These are phyloP conservation scores for Xylariales sp. DNA, from an alignment of 2,329 filamentous ascomycete species.

Conservation along the genomic window DNA sequence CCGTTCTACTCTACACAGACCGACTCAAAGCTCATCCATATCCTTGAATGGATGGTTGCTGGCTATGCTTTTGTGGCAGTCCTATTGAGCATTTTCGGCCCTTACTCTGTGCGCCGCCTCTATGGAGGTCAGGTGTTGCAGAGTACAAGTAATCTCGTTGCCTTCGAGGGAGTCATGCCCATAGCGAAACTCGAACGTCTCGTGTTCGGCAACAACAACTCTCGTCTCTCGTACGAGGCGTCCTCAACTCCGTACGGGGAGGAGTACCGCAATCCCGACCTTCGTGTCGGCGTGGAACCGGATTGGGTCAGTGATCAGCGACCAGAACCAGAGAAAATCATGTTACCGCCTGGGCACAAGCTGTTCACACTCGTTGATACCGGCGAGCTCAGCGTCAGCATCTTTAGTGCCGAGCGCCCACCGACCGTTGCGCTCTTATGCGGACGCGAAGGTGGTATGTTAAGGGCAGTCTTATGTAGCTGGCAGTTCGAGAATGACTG, in stretches of 20 bases:
- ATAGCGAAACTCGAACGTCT: conserved; percentile 19
- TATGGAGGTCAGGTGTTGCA: conserved; percentile 19
- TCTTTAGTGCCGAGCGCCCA: conserved; percentile 24
- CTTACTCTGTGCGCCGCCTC: conserved; percentile 14
- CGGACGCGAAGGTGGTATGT: conserved; percentile 27
- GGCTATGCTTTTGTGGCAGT: conserved; percentile 10
- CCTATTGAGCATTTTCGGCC: conserved; percentile 14
- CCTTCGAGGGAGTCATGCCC: conserved; percentile 22
- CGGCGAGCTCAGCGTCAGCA: conserved; percentile 23
- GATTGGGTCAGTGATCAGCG: conserved; percentile 10
- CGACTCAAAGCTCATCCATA: not conserved
- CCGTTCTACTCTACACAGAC: conserved; percentile 7
- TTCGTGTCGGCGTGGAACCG: conserved; percentile 21
- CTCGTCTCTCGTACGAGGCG: conserved; percentile 21
- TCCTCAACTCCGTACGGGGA: conserved; percentile 17
- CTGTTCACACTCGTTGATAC: conserved; percentile 29
- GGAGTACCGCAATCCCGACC: conserved; percentile 11
- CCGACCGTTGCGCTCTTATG: conserved; percentile 24
- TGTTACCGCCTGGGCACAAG: conserved; percentile 16
- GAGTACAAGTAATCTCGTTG: conserved; percentile 19
- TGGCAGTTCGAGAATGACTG: conserved; percentile 19
- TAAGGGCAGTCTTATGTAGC: conserved; percentile 23
- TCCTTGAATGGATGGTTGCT: conserved; percentile 8
- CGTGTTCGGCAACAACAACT: conserved; percentile 20
- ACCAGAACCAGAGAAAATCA: not conserved